phyloP scores from a whole-genome alignment of 441 rosid genomes.

The Gossypium trilobum region DNA sequence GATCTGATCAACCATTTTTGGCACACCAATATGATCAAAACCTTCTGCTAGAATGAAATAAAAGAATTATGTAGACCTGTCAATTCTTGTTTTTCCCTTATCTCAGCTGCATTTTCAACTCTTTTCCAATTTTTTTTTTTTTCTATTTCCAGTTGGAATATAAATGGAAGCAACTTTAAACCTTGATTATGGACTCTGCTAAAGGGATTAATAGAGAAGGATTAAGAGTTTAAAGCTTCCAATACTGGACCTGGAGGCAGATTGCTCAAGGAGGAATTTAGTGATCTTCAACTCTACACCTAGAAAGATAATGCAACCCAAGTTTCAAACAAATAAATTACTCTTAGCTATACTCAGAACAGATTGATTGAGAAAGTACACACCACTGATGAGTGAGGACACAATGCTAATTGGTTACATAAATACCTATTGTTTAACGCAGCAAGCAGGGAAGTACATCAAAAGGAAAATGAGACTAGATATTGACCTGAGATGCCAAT shows the following conservation, averaged over 20 bases:
- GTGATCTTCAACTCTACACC: not conserved
- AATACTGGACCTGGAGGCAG: not conserved
- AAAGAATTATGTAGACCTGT: not conserved
- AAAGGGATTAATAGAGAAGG: not conserved
- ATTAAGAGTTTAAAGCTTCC: not conserved
- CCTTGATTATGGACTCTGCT: not conserved
- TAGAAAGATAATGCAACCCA: not conserved
- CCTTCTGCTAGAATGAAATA: not conserved
- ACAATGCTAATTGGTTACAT: not conserved
- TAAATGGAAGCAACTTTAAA: not conserved
- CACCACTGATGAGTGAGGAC: not conserved
- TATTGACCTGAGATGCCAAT: constrained; percentile 79
- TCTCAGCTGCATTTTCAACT: not conserved
- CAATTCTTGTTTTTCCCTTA: not conserved
- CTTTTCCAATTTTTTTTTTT: not conserved
- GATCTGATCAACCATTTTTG: not conserved
- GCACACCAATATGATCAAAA: not conserved
- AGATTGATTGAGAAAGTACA: not conserved
- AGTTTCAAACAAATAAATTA: not conserved
- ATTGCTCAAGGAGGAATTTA: not conserved
- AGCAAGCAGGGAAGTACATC: constrained; percentile 4
- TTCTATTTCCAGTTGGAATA: not conserved
- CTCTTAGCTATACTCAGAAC: not conserved
- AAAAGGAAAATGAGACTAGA: not conserved
- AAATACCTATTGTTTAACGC: not conserved